phyloP scores from a whole-genome alignment of 2,329 filamentous ascomycete species.

The Phyllosticta capitalensis region DNA sequence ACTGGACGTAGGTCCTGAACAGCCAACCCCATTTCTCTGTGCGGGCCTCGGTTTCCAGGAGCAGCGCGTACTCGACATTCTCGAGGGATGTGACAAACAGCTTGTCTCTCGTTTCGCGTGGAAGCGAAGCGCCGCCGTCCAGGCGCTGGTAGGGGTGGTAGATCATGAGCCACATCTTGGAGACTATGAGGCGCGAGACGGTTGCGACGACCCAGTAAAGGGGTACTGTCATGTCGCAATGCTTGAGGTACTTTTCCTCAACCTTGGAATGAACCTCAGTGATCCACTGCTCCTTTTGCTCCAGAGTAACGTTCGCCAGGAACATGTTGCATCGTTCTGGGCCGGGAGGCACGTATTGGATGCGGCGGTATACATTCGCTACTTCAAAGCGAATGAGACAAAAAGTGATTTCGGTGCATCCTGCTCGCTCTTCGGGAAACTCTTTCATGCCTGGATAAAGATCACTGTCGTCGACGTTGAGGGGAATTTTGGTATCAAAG shows the following conservation, averaged over 20 bases:
- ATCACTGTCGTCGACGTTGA: constrained; percentile 48
- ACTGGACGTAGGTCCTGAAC: constrained; percentile 55
- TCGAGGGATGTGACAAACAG: constrained; percentile 65
- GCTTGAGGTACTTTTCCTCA: constrained; percentile 40
- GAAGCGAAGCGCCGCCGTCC: constrained; percentile 46
- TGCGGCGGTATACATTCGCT: constrained; percentile 37
- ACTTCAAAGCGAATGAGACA: constrained; percentile 46
- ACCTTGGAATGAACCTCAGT: constrained; percentile 38
- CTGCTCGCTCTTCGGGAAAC: constrained; percentile 37
- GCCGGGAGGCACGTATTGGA: constrained; percentile 36
- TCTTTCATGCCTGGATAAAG: constrained; percentile 40
- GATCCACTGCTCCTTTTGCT: constrained; percentile 42
- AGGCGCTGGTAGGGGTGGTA: constrained; percentile 63
- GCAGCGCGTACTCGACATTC: constrained; percentile 60
- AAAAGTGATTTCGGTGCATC: constrained; percentile 51
- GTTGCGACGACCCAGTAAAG: constrained; percentile 62
- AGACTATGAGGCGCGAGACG: constrained; percentile 56
- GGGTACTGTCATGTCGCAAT: constrained; percentile 47
- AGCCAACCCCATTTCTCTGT: constrained; percentile 58
- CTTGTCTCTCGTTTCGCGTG: constrained; percentile 55
- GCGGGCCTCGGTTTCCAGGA: constrained; percentile 54
- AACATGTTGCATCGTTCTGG: constrained; percentile 33
- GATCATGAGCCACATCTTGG: constrained; percentile 66
- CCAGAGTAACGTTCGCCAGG: constrained; percentile 34
- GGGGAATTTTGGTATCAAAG: constrained; percentile 52